phyloP scores from a whole-genome alignment of 78 protist genomes.

The Dictyostelium brefeldianum region DNA sequence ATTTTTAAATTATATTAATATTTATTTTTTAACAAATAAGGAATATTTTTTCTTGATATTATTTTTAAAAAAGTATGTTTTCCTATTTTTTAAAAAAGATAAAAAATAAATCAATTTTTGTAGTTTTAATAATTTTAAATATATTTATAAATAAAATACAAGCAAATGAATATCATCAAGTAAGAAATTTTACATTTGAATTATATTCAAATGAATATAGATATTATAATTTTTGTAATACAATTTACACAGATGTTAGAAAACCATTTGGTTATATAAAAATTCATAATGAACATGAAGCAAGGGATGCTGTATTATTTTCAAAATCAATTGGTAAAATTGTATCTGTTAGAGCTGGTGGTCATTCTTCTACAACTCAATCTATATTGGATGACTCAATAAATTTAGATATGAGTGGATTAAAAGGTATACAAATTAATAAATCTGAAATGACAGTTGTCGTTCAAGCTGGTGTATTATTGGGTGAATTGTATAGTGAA shows the following conservation, averaged over 20 bases:
- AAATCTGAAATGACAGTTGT: not conserved
- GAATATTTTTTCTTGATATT: no score
- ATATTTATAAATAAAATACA: no score
- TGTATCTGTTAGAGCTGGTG: slow-evolving; percentile 38
- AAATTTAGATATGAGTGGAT: slow-evolving; percentile 24
- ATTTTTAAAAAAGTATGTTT: no score
- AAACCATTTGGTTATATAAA: not conserved
- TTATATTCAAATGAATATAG: no score
- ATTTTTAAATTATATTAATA: no score
- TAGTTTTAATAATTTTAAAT: no score
- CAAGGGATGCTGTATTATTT: not conserved
- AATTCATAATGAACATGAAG: not conserved
- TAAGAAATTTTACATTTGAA: no score
- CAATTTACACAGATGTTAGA: not conserved
- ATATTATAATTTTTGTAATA: not conserved
- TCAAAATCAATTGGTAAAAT: not conserved
- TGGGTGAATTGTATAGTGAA: not conserved
- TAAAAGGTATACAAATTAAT: not conserved
- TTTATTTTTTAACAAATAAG: no score
- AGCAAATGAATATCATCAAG: no score
- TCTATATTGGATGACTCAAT: slow-evolving; percentile 16
- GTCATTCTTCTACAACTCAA: slow-evolving; percentile 25
- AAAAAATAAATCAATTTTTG: no score
- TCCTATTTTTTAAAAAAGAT: no score
- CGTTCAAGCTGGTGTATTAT: slow-evolving; percentile 21